phyloP scores from a whole-genome alignment of 75 land plant species.

The Cryptomeria japonica region DNA sequence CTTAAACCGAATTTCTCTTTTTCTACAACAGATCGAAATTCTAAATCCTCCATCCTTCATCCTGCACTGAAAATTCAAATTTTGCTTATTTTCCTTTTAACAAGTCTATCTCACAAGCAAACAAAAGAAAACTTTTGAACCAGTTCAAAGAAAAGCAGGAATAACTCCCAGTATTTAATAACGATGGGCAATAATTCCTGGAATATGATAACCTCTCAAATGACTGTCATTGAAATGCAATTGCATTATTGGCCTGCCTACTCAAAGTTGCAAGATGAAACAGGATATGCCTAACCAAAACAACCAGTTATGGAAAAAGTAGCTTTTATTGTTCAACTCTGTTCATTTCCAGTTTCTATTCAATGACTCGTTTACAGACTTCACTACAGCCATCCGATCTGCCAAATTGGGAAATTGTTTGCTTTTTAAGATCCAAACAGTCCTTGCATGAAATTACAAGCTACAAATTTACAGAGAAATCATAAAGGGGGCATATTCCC shows the following conservation, averaged over 20 bases:
- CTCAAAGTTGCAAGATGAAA: neutral
- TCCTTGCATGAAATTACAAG: neutral
- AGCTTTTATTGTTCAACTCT: neutral
- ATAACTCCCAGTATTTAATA: neutral
- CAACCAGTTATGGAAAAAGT: neutral
- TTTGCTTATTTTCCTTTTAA: neutral
- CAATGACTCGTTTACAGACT: neutral
- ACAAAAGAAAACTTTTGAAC: neutral
- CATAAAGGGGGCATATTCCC: constrained; percentile 5
- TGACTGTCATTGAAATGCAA: neutral
- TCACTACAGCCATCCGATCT: neutral
- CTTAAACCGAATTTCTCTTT: neutral
- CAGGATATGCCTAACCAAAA: too few relatives aligned
- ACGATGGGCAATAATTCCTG: too few relatives aligned
- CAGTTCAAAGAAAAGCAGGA: neutral
- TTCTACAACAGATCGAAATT: neutral
- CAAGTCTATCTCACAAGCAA: neutral
- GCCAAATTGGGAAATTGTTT: neutral
- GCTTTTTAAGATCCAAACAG: neutral
- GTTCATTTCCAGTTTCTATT: neutral
- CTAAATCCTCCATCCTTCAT: neutral
- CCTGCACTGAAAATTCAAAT: neutral
- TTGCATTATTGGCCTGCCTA: neutral
- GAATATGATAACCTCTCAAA: neutral
- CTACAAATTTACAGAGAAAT: constrained; percentile 10